Evolutionary conservation across 2,329 filamentous ascomycete species (phyloP).

Genomic region (Triangularia setosa): DNA sequence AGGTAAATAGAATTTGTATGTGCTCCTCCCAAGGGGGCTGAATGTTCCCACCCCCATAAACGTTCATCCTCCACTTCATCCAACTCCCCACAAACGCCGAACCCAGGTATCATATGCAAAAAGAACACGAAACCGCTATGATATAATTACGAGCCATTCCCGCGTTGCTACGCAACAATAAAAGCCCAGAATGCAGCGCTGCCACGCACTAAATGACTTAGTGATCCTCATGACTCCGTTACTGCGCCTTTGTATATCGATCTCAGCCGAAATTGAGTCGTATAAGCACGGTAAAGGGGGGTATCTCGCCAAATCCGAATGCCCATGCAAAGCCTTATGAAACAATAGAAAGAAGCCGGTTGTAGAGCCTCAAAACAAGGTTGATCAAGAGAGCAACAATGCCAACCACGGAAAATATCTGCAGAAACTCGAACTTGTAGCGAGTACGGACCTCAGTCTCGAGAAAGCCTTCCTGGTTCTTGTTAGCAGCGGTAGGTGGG

Average conservation of each 20-base stretch:
- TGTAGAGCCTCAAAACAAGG: constrained; percentile 30
- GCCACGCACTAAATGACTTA: neutral
- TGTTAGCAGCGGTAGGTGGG: constrained; percentile 39
- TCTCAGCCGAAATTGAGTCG: neutral
- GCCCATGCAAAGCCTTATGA: constrained; percentile 1
- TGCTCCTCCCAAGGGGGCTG: neutral
- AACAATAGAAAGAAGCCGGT: constrained; percentile 14
- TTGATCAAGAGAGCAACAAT: constrained; percentile 41
- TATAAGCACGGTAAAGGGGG: neutral
- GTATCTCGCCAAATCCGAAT: neutral
- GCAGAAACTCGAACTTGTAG: constrained; percentile 51
- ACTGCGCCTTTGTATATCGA: neutral
- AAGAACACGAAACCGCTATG: neutral
- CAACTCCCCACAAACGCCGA: constrained; percentile 6
- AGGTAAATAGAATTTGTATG: neutral
- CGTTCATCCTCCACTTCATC: neutral
- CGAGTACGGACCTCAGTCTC: constrained; percentile 57
- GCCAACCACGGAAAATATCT: constrained; percentile 50
- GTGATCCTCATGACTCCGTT: neutral
- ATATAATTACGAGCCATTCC: neutral
- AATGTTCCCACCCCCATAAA: neutral
- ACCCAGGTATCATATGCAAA: constrained; percentile 15
- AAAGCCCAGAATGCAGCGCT: neutral
- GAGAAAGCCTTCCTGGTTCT: constrained; percentile 39
- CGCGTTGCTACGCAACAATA: neutral